Conservation (phyloP, 169 alveolate genomes). For the Theileria sp. region DNA sequence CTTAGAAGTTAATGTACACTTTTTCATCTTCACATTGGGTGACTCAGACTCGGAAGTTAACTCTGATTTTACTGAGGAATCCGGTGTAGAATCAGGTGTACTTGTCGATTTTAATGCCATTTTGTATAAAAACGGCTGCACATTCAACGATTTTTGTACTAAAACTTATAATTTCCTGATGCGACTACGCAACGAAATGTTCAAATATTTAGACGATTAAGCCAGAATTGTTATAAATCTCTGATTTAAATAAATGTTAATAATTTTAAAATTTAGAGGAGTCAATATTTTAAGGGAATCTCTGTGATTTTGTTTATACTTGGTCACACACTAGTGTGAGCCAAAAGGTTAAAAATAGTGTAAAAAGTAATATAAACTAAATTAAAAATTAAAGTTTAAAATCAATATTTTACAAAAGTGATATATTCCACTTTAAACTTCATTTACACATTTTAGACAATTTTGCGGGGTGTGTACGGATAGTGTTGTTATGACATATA, state of each 20-base stretch:
- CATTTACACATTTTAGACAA: conserved; percentile 2
- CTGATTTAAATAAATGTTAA: neutral
- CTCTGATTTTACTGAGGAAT: neutral
- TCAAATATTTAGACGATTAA: neutral
- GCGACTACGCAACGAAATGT: conserved; percentile 11
- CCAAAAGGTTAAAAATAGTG: neutral
- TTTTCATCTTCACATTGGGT: neutral
- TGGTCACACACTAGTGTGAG: neutral
- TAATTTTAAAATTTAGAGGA: neutral
- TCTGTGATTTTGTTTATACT: neutral
- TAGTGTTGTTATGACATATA: neutral
- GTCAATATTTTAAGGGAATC: neutral
- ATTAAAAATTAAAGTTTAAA: neutral
- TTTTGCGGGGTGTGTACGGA: conserved; percentile 23
- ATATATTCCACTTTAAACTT: neutral
- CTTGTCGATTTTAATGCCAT: neutral
- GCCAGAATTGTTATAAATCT: neutral
- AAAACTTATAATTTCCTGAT: neutral
- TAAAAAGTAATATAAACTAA: neutral
- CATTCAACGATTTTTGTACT: neutral
- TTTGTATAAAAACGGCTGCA: neutral
- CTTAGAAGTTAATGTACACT: neutral
- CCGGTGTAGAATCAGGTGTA: neutral
- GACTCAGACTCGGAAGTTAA: neutral
- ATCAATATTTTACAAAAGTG: neutral